Conservation (phyloP, 352 stramenopile species). For the Pythium dissimile region DNA sequence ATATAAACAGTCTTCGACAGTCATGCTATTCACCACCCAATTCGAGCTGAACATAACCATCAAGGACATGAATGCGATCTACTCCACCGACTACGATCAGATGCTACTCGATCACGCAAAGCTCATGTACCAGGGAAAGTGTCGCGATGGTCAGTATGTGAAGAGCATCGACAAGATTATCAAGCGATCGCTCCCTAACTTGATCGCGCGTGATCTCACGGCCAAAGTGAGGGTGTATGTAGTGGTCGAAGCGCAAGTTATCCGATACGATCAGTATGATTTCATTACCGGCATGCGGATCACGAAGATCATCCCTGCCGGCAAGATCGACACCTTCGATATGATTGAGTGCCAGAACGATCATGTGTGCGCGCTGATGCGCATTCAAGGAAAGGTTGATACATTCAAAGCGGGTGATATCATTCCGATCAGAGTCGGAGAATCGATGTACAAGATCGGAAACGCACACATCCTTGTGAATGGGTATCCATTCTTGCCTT, state of each 20-base stretch:
- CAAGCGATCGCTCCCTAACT: constrained; percentile 1
- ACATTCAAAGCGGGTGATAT: neutral
- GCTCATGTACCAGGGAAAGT: constrained; percentile 10
- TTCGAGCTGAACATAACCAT: constrained; percentile 15
- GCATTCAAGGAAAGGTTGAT: neutral
- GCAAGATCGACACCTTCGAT: constrained; percentile 7
- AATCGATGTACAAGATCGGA: constrained; percentile 8
- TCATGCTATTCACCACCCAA: constrained; percentile 2
- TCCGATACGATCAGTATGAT: constrained; percentile 13
- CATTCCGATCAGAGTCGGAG: constrained; percentile 8
- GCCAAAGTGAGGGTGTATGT: constrained; percentile 11
- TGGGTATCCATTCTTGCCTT: constrained; percentile 7
- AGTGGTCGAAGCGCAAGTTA: constrained; percentile 2
- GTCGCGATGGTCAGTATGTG: constrained; percentile 11
- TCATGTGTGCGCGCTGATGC: constrained; percentile 4
- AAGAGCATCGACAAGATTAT: neutral
- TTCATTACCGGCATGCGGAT: neutral
- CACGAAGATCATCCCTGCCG: neutral
- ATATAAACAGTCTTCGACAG: too few relatives aligned
- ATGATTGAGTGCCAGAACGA: constrained; percentile 12
- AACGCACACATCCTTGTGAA: constrained; percentile 4
- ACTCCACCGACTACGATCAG: constrained; percentile 10
- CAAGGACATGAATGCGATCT: constrained; percentile 11
- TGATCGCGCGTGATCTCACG: constrained; percentile 1
- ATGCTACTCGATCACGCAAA: constrained; percentile 14